These are phyloP conservation scores for Linaria vulgaris DNA, from an alignment of 257 asterid genomes.

Conservation along the genomic window DNA sequence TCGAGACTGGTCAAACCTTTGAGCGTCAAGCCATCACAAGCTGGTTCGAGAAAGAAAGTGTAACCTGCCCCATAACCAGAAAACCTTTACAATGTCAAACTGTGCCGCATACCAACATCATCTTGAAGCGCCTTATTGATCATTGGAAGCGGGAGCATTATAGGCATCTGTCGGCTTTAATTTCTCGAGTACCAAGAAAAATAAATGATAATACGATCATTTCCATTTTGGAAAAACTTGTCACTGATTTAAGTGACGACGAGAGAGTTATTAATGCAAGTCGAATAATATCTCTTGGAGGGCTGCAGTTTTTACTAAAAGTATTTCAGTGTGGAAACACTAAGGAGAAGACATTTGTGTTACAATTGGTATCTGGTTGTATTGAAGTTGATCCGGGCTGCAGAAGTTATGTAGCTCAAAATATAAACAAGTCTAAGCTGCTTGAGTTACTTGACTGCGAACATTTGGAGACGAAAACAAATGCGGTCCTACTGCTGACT, in stretches of 20 bases:
- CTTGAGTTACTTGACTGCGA: constrained; percentile 47
- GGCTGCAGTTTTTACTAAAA: constrained; percentile 54
- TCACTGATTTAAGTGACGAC: constrained; percentile 42
- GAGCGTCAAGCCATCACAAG: constrained; percentile 59
- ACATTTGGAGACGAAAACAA: constrained; percentile 34
- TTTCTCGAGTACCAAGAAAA: constrained; percentile 33
- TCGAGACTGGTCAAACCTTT: constrained; percentile 76
- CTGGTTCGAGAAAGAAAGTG: constrained; percentile 55
- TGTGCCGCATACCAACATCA: constrained; percentile 60
- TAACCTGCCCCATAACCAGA: constrained; percentile 65
- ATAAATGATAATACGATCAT: constrained; percentile 36
- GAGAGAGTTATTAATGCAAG: constrained; percentile 41
- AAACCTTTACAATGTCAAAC: constrained; percentile 42
- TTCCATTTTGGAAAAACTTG: constrained; percentile 47
- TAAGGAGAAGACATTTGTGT: constrained; percentile 46
- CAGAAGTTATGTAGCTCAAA: constrained; percentile 43
- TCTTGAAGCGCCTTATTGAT: constrained; percentile 58
- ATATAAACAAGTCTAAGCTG: constrained; percentile 41
- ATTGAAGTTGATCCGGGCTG: constrained; percentile 52
- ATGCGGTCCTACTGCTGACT: constrained; percentile 41
- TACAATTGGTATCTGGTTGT: constrained; percentile 45
- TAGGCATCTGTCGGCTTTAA: constrained; percentile 37
- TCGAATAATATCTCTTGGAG: constrained; percentile 53
- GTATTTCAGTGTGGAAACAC: constrained; percentile 42
- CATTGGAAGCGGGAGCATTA: constrained; percentile 59